Evolutionary conservation across 805 yeast genomes (phyloP), one percentile per base, ranked within the genome.

Genomic region (Diddensiella caesifluorescens): DNA sequence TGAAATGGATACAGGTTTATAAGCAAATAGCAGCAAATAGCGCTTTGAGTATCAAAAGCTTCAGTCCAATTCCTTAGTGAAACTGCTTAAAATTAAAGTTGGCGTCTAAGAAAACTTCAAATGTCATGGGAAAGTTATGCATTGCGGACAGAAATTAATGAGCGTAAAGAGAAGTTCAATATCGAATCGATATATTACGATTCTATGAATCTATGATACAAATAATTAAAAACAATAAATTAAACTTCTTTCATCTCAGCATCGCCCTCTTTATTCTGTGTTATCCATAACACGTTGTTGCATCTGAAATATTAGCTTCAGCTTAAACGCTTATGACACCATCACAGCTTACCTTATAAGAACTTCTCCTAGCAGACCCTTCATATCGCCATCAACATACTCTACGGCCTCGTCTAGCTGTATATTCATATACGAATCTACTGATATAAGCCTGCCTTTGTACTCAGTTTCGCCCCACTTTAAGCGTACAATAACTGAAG

Each of bases 381-480:
- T 73, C 21, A 67, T 62, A 37, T 65, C 69, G 28, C 74, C 71
- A 45, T 68, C 67, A 2, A 73, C 65, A 26, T 69, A 63, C 57
- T 78, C 80, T 41, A 69, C 73, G 1, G 80, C 77, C 22, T 79
- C 74, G 26, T 75, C 80, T 30, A 89, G 63, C 56, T 84, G 88
- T 25, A 92, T 50, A 54, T 92, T 92, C 90, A 92, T 90, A 64
- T 92, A 92, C 54, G 85, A 84, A 59, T 92, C 98, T 19, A 85
- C 82, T 1, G 95, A 78, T 3, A 79, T 63, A 33, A 92, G 70
- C 16, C 62, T 73, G 1, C 98, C 98, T 45, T 68, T 74, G 62
- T 92, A 92, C 60, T 88, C 95, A 7, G 95, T 83, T 50, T 75
- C 75, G 56, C 88, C 90, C 82, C 95, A 92, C 60, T 92, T 92